Evolutionary conservation across 345 rosid genomes (phyloP), one percentile per base, ranked within the genome.

Genomic region (Gossypium mustelinum): DNA sequence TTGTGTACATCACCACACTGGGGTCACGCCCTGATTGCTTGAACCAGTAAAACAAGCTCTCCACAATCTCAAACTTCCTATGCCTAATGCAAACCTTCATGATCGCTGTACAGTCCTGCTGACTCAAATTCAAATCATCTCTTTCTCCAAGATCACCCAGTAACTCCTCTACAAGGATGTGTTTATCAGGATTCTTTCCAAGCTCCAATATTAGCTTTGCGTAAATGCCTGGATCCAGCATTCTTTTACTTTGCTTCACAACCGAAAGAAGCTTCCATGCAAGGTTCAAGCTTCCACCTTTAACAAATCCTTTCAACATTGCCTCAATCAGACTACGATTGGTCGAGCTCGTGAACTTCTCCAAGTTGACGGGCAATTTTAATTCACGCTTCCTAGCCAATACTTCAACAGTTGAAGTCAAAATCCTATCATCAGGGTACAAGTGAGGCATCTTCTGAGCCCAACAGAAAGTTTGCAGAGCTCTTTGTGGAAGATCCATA

Each of bases 1-100:
- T 90, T 27, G 98, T 94, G 78, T 90, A 92, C 98, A 92, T 92
- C n/a, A n/a, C n/a, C n/a, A n/a, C n/a, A n/a, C n/a, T n/a, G n/a
- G n/a, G n/a, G n/a, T n/a, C n/a, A n/a, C n/a, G n/a, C n/a, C n/a
- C n/a, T n/a, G n/a, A n/a, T n/a, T n/a, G n/a, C n/a, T n/a, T n/a
- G n/a, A n/a, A n/a, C n/a, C n/a, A n/a, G n/a, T n/a, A n/a, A n/a
- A n/a, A n/a, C n/a, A n/a, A n/a, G n/a, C n/a, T n/a, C n/a, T n/a
- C n/a, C n/a, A n/a, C n/a, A n/a, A n/a, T n/a, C n/a, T n/a, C n/a
- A n/a, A n/a, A n/a, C n/a, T n/a, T n/a, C n/a, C n/a, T n/a, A n/a
- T n/a, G n/a, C n/a, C n/a, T n/a, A n/a, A n/a, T n/a, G n/a, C n/a
- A n/a, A n/a, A n/a, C n/a, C n/a, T n/a, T n/a, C n/a, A n/a, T n/a